Percentiles rank a stretch among this genome's conserved stretches.
phyloP scores from a whole-genome alignment of 352 stramenopile genomes.

The Phytophthora kernoviae region DNA sequence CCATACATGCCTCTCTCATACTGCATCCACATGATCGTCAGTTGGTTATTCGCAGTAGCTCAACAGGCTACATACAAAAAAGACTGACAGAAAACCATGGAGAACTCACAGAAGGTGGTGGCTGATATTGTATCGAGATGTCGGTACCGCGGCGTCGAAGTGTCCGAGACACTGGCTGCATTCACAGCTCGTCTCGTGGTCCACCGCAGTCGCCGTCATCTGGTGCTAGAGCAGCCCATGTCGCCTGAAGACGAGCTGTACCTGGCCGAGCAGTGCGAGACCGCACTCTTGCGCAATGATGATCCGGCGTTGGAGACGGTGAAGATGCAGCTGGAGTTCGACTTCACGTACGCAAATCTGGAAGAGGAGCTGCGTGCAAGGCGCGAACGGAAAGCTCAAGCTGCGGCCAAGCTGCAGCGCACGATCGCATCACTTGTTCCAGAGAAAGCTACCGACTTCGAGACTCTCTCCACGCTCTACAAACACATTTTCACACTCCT shows the following conservation, averaged over 20 bases:
- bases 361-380: slow-evolving; percentile 73
- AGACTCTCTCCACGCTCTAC: slow-evolving; percentile 92
- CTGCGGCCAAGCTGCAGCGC: slow-evolving; percentile 67
- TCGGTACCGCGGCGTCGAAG: slow-evolving; percentile 73
- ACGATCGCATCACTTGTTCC: slow-evolving; percentile 82
- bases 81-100: slow-evolving; percentile 33
- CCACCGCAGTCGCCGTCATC: slow-evolving; percentile 61
- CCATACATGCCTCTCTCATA: slow-evolving; percentile 7
- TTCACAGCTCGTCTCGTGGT: slow-evolving; percentile 82
- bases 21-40: slow-evolving; percentile 5
- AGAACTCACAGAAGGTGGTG: slow-evolving; percentile 68
- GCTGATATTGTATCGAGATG: slow-evolving; percentile 76
- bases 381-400: slow-evolving; percentile 59
- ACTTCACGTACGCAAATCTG: slow-evolving; percentile 89
- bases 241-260: slow-evolving; percentile 70
- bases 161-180: slow-evolving; percentile 89
- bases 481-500: slow-evolving; percentile 87
- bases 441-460: slow-evolving; percentile 85
- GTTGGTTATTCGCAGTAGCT: slow-evolving; percentile 21
- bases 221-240: slow-evolving; percentile 82
- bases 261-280: slow-evolving; percentile 80
- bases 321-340: slow-evolving; percentile 96
- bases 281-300: slow-evolving; percentile 72
- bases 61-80: not conserved
- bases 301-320: slow-evolving; percentile 90